Base-by-base conservation (phyloP, 2,329 filamentous ascomycete species). In the Dothideomycetes sp. region DNA sequence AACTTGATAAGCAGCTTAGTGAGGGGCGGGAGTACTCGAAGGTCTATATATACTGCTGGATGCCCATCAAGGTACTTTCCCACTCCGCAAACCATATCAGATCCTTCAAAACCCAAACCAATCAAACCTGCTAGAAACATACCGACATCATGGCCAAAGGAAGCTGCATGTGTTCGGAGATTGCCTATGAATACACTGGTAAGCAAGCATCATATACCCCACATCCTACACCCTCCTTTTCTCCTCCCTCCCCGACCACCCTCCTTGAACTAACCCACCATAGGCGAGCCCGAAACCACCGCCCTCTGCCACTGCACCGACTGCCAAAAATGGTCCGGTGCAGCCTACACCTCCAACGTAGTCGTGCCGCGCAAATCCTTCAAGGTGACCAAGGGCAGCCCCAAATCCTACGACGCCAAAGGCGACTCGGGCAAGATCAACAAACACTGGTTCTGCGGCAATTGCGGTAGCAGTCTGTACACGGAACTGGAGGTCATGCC, bases 271-370 rank as follows among this genome's bases (percentile, higher is more conserved):
- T 19, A 17, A 27, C 22, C 17, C 9, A 1, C 12, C 4, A 16
- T 38, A 70, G 67, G 59, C 9, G 62, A 69, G 29, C 52, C 63
- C 3, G 57, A 54, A 12, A 40, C 54, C 3, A 66, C 61, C 14
- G 69, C 69, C 5, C 56, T 75, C 24, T 75, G 72, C 54, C 69
- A 73, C 49, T 73, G 70, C 52, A 48, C 51, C 10, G 70, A 73
- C 44, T 75, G 70, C 51, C 70, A 74, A 46, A 75, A 75, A 42
- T 56, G 64, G 68, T 65, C 69, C 7, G 71, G 72, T 30, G 60
- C 66, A n/a, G 63, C 70, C 11, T 75, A 65, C 51, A 73, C 72
- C 22, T 67, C 70, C 49, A 76, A 75, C 51, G 62, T 63, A 8
- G 60, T 74, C 3, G 63, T 75, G 3, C 60, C 68, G 3, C 62